phyloP scores from a whole-genome alignment of 2,329 filamentous ascomycete genomes.

The Colletotrichum tabaci region DNA sequence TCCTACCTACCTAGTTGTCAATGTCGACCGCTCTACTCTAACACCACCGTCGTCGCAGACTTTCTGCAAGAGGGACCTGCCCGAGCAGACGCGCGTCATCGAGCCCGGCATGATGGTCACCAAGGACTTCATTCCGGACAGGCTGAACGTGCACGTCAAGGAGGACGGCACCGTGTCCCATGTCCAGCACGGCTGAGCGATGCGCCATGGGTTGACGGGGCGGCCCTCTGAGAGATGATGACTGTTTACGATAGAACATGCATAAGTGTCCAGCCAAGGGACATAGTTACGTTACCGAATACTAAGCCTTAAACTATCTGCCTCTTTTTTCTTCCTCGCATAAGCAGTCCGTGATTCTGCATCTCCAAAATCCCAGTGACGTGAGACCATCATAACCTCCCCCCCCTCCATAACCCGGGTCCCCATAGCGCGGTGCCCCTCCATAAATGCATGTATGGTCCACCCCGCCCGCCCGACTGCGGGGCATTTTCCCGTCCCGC shows the following conservation, averaged over 20 bases:
- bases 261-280: conserved; percentile 1
- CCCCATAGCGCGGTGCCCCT: conserved; percentile 23
- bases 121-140: conserved; percentile 67
- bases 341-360: neutral
- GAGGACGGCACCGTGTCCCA: conserved; percentile 74
- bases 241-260: conserved; percentile 6
- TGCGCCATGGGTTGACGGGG: neutral
- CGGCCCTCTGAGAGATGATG: neutral
- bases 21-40: neutral
- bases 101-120: conserved; percentile 71
- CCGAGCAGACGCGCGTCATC: conserved; percentile 70
- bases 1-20: no score
- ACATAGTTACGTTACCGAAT: neutral
- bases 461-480: conserved; percentile 48
- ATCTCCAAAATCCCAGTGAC: conserved; percentile 9
- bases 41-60: conserved; percentile 56
- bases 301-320: no score
- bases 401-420: neutral
- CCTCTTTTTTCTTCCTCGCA: neutral
- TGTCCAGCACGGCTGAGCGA: conserved; percentile 66
- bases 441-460: conserved; percentile 42
- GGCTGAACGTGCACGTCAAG: conserved; percentile 72
- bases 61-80: conserved; percentile 74
- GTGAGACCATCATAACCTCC: conserved; percentile 11
- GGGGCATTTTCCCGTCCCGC: conserved; percentile 43